phyloP scores from a whole-genome alignment of 1,139 yeast genomes.

The Saccharomycopsis hybrid region DNA sequence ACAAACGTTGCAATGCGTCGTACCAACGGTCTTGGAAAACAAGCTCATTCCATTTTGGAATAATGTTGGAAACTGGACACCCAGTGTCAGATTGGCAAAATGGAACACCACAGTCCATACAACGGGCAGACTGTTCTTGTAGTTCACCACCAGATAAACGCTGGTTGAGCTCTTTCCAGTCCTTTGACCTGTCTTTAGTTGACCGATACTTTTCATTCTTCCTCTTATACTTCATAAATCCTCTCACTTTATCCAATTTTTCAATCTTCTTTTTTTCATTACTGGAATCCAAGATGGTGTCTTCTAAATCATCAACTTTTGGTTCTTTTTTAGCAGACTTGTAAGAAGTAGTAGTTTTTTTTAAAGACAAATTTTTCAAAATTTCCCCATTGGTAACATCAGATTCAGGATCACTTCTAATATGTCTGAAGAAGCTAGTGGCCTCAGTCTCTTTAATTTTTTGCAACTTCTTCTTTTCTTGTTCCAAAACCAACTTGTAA shows the following conservation, averaged over 20 bases:
- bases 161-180: conserved; percentile 87
- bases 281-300: conserved; percentile 66
- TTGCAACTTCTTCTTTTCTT: conserved; percentile 45
- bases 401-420: conserved; percentile 74
- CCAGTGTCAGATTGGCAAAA: conserved; percentile 98
- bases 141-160: conserved; percentile 83
- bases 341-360: conserved; percentile 45
- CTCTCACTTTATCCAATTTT: conserved; percentile 75
- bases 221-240: conserved; percentile 90
- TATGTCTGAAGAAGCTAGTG: conserved; percentile 52
- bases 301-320: conserved; percentile 82
- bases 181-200: conserved; percentile 69
- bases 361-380: conserved; percentile 34
- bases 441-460: conserved; percentile 46
- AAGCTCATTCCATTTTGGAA: conserved; percentile 97
- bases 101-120: conserved; percentile 99
- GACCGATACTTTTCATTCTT: conserved; percentile 82
- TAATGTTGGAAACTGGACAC: conserved; percentile 93
- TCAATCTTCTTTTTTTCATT: conserved; percentile 48
- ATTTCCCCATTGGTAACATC: conserved; percentile 88
- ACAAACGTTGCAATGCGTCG: conserved; percentile 84
- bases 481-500: conserved; percentile 84
- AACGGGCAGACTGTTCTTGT: conserved; percentile 91
- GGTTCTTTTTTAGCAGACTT: conserved; percentile 58
- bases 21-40: conserved; percentile 94